Conservation (phyloP, 352 stramenopile genomes). For the Phytophthora meadii region DNA sequence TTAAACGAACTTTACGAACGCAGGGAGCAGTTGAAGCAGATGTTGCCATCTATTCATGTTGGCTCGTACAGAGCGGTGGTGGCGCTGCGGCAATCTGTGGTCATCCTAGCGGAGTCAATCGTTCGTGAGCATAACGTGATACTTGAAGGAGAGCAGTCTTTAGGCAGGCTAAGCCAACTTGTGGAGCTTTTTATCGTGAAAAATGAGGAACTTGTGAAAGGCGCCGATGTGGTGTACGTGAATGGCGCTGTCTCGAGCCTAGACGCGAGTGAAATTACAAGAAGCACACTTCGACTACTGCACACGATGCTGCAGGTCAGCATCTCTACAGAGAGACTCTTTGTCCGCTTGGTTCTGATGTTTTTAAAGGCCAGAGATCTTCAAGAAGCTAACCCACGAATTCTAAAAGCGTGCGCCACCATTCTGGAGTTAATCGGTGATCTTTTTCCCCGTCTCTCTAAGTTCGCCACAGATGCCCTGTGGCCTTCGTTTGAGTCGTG, state of each 20-base stretch:
- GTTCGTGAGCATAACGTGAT: slow-evolving; percentile 41
- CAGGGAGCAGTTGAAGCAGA: slow-evolving; percentile 51
- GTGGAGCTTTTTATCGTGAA: slow-evolving; percentile 47
- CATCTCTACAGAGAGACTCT: slow-evolving; percentile 35
- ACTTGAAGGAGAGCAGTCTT: slow-evolving; percentile 40
- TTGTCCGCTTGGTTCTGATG: slow-evolving; percentile 40
- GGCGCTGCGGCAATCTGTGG: slow-evolving; percentile 41
- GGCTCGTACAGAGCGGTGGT: slow-evolving; percentile 47
- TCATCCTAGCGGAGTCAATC: slow-evolving; percentile 40
- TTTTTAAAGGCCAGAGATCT: slow-evolving; percentile 43
- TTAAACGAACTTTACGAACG: slow-evolving; percentile 35
- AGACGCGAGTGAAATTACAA: slow-evolving; percentile 31
- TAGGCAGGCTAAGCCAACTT: slow-evolving; percentile 47
- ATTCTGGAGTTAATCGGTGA: slow-evolving; percentile 42
- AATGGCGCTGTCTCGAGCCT: slow-evolving; percentile 27
- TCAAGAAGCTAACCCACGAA: slow-evolving; percentile 15
- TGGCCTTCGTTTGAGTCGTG: slow-evolving; percentile 49
- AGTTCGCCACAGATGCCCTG: slow-evolving; percentile 40
- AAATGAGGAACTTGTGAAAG: slow-evolving; percentile 37
- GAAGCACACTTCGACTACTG: slow-evolving; percentile 44
- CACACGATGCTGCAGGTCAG: slow-evolving; percentile 43
- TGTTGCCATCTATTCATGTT: slow-evolving; percentile 59
- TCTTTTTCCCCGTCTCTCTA: slow-evolving; percentile 31
- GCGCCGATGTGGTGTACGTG: background rate
- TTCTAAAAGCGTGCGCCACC: slow-evolving; percentile 21